Conservation (phyloP, 352 stramenopile species). For the Phytophthora meadii region DNA sequence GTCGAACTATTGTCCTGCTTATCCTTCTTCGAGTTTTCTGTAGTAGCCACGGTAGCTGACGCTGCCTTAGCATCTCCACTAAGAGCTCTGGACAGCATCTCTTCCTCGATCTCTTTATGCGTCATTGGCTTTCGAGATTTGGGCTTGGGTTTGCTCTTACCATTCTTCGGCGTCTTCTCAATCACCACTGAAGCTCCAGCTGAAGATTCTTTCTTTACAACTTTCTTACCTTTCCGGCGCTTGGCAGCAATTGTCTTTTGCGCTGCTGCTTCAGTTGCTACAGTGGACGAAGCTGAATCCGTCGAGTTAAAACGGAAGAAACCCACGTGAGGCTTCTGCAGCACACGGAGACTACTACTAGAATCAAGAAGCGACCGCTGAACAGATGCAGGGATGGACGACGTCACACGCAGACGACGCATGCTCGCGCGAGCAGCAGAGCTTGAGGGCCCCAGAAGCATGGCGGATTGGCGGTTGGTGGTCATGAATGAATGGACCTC, state of each 20-base stretch:
- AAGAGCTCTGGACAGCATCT: slow-evolving; percentile 38
- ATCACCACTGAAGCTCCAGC: not conserved
- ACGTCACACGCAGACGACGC: slow-evolving; percentile 24
- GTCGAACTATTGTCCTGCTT: slow-evolving; percentile 4
- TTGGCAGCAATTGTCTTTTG: slow-evolving; percentile 37
- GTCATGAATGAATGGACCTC: slow-evolving; percentile 6
- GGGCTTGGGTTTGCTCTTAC: slow-evolving; percentile 16
- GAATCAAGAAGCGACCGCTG: slow-evolving; percentile 1
- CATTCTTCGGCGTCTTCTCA: slow-evolving; percentile 2
- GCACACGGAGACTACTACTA: not conserved
- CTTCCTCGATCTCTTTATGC: slow-evolving; percentile 46
- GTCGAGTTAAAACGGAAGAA: slow-evolving; percentile 20
- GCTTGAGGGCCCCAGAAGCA: slow-evolving; percentile 28
- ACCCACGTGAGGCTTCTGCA: slow-evolving; percentile 5
- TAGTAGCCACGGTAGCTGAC: not conserved
- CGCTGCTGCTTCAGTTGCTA: not conserved
- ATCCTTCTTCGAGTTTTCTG: slow-evolving; percentile 19
- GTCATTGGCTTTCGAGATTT: slow-evolving; percentile 32
- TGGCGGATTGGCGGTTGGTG: slow-evolving; percentile 22
- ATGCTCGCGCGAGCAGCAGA: slow-evolving; percentile 14
- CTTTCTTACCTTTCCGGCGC: slow-evolving; percentile 37
- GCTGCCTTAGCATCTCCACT: slow-evolving; percentile 17
- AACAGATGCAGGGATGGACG: not conserved
- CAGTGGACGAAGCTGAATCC: not conserved
- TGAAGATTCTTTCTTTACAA: slow-evolving; percentile 34